phyloP scores from a whole-genome alignment of 129 eudicot species.

The sunflower (Helianthus annuus) region HanXRQr2.0-SUNRISE NC_035445.2:91290309-91290808 shows the following conservation, averaged over 20 bases:
- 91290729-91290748: background rate
- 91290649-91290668: background rate
- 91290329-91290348: too few species aligned
- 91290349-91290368: too few species aligned
- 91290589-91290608: conserved; percentile 12
- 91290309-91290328: too few species aligned
- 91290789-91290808: too few species aligned
- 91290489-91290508: conserved; percentile 16
- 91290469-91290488: conserved; percentile 8
- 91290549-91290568: conserved; percentile 8
- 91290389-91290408: too few species aligned
- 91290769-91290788: too few species aligned
- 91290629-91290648: background rate
- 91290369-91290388: too few species aligned
- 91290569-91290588: conserved; percentile 15
- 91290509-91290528: conserved; percentile 23
- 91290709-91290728: background rate
- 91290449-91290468: conserved; percentile 13
- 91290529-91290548: conserved; percentile 21
- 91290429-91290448: background rate
- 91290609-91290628: background rate
- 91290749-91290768: background rate
- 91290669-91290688: background rate
- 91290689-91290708: background rate
- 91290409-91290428: background rate